Evolutionary conservation across 2,329 filamentous ascomycete species (phyloP).

Genomic region (Ophiocordyceps camponoti-saundersi): DNA sequence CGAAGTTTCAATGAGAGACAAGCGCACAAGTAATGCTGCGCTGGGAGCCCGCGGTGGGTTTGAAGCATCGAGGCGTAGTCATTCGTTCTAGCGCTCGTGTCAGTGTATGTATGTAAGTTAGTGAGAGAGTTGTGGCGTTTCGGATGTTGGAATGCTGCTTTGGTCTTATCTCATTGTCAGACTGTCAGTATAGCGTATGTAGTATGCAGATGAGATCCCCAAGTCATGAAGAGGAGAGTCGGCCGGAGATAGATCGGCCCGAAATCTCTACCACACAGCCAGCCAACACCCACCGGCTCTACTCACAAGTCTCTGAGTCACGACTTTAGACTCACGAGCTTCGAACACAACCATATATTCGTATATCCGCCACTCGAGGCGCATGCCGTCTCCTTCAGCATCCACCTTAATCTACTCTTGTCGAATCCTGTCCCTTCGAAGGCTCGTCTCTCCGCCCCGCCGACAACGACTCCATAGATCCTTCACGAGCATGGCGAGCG

Average conservation of each 20-base stretch:
- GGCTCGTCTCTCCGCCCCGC: not conserved
- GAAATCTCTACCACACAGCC: not conserved
- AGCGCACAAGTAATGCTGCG: not conserved
- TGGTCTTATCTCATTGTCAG: not conserved
- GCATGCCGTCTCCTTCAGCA: not conserved
- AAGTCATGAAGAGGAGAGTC: not conserved
- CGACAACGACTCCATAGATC: not conserved
- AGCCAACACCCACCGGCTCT: not conserved
- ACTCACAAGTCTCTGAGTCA: not conserved
- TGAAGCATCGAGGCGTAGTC: not conserved
- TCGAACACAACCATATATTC: not conserved
- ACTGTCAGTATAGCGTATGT: not conserved
- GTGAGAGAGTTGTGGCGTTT: not conserved
- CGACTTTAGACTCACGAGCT: not conserved
- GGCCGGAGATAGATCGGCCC: not conserved
- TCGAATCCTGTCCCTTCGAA: not conserved
- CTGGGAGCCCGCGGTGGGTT: not conserved
- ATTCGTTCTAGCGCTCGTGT: not conserved
- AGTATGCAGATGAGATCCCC: not conserved
- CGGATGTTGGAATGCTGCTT: not conserved
- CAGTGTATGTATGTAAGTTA: not conserved
- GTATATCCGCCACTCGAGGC: not conserved
- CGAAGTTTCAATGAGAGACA: not conserved
- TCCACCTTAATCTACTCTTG: not conserved
- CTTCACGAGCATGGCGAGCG: constrained; percentile 1